Evolutionary conservation across 768 basidiomycete species (phyloP).

Genomic region (Fibroporia radiculosa): DNA sequence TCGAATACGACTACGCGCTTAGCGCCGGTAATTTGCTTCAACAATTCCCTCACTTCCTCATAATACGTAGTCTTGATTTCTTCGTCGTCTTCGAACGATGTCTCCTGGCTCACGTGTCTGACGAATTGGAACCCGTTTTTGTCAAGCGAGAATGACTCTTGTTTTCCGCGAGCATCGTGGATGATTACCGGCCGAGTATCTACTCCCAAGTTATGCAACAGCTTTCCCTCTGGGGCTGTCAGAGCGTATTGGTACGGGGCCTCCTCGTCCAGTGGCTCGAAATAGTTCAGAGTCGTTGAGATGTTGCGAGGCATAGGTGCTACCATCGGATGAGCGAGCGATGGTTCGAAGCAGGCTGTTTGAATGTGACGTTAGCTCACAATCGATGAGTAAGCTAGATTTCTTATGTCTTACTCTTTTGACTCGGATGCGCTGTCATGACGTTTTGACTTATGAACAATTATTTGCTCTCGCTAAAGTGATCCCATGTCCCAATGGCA

Average conservation of each 20-base stretch:
- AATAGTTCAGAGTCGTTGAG: slow-evolving; percentile 31
- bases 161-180: slow-evolving; percentile 25
- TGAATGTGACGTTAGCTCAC: too few species aligned
- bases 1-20: slow-evolving; percentile 38
- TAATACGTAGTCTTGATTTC: slow-evolving; percentile 33
- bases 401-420: too few species aligned
- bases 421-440: too few species aligned
- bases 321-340: too few species aligned
- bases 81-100: slow-evolving; percentile 25
- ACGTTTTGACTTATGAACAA: too few species aligned
- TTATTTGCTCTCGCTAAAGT: too few species aligned
- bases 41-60: slow-evolving; percentile 31
- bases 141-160: slow-evolving; percentile 24
- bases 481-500: too few species aligned
- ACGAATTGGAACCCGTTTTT: slow-evolving; percentile 36
- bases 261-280: slow-evolving; percentile 20
- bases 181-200: slow-evolving; percentile 20
- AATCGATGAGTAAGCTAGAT: too few species aligned
- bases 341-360: too few species aligned
- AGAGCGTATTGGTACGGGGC: slow-evolving; percentile 28
- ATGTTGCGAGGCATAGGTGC: slow-evolving; percentile 27
- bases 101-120: slow-evolving; percentile 16
- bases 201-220: slow-evolving; percentile 22
- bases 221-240: slow-evolving; percentile 14
- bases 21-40: slow-evolving; percentile 33